Evolutionary conservation across 805 yeast species (phyloP), one percentile per base, ranked within the genome.

Genomic region (Nakazawaea molendinolei): DNA sequence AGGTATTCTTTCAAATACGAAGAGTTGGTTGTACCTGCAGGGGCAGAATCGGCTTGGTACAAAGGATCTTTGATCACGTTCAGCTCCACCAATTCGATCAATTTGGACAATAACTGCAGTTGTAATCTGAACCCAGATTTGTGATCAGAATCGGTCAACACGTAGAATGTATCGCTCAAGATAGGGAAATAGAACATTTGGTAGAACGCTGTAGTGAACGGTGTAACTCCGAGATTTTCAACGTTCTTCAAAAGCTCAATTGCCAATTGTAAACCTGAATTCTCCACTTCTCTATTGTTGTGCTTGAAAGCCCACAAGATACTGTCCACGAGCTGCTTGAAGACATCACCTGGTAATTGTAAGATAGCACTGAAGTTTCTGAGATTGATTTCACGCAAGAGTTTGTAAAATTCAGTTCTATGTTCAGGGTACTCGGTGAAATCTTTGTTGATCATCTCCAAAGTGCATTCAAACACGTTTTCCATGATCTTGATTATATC

Each of bases 251-350:
- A 69, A 43, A 92, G 67, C 53, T 90, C 97, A 39, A 82, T 69
- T 23, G 92, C 85, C 45, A 92, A 70, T 26, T 80, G 74, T 48
- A 92, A 72, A 19, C 98, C 99, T 38, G 80, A 80, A 44, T 82
- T 89, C 60, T 92, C 98, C 38, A 92, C 97, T 38, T 90, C 97
- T 58, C 97, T 78, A 60, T 92, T 89, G 53, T 89, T 92, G 59
- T 92, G 99, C 61, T 92, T 90, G 59, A 92, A 85, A 0, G 97
- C 97, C 99, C 99, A 92, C 52, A 92, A 68, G 31, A 95, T 89
- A 3, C 97, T 95, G 61, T 87, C 90, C 42, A 92, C 78, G 39
- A 92, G 81, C 41, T 86, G 73, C 53, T 84, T 87, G 71, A 92
- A 90, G 17, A 95, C 95, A 44, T 78, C 87, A 3, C 94, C 90